Evolutionary conservation across 805 yeast genomes (phyloP).

Genomic region (Schwanniomyces polymorphus): DNA sequence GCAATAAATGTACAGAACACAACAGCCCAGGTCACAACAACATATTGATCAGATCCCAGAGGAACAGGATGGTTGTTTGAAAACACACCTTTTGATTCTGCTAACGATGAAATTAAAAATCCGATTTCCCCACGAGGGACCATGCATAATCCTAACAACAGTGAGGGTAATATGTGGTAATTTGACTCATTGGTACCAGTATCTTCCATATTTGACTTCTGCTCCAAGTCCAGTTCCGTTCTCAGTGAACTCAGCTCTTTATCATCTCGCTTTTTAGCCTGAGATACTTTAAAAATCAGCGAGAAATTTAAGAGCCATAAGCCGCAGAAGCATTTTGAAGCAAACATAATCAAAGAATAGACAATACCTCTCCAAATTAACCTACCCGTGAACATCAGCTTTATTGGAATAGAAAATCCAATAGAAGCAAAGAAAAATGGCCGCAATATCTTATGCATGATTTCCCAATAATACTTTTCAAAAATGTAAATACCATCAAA

Average conservation of each 20-base stretch:
- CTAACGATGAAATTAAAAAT: constrained; percentile 9
- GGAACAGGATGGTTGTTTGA: neutral
- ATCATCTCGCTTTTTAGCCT: neutral
- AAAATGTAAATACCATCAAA: neutral
- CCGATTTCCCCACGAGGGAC: constrained; percentile 13
- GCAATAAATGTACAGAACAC: constrained; percentile 4
- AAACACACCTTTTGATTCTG: constrained; percentile 9
- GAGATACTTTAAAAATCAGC: neutral
- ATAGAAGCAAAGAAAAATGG: constrained; percentile 12
- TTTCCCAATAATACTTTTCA: neutral
- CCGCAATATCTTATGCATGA: constrained; percentile 2
- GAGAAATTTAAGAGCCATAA: constrained; percentile 5
- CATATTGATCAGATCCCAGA: constrained; percentile 2
- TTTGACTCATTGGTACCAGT: neutral
- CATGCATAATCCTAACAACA: constrained; percentile 9
- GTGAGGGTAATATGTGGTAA: constrained; percentile 5
- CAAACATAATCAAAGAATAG: constrained; percentile 8
- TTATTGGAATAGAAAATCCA: constrained; percentile 12
- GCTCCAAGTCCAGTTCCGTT: neutral
- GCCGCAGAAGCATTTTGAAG: constrained; percentile 8
- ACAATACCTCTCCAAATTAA: constrained; percentile 9
- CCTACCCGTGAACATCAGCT: constrained; percentile 8
- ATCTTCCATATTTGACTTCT: neutral
- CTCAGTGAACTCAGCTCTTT: too few relatives aligned
- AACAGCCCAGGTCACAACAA: constrained; percentile 3